Percentiles rank a stretch among this genome's conserved stretches.
phyloP scores from a whole-genome alignment of 495 filamentous ascomycete genomes.

The Wilcoxina mikolae region DNA sequence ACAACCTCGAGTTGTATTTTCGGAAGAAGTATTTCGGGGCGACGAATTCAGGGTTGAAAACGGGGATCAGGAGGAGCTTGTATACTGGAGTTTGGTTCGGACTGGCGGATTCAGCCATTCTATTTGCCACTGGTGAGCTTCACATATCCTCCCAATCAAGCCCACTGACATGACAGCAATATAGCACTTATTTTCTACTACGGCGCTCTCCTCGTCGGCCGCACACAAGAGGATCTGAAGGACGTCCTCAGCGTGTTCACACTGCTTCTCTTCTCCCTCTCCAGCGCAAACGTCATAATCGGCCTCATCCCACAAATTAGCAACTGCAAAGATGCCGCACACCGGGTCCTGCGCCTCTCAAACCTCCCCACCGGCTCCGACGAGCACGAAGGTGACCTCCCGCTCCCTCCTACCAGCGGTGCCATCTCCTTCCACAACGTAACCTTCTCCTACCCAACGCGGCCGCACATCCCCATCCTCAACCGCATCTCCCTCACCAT shows the following conservation, averaged over 20 bases:
- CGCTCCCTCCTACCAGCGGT: slow-evolving; percentile 14
- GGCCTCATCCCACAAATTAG: slow-evolving; percentile 68
- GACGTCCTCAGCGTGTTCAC: slow-evolving; percentile 60
- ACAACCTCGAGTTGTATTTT: slow-evolving; percentile 67
- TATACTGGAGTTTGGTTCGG: slow-evolving; percentile 65
- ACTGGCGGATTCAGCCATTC: slow-evolving; percentile 50
- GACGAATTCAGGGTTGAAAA: slow-evolving; percentile 34
- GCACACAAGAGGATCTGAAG: slow-evolving; percentile 34
- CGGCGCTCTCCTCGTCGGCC: slow-evolving; percentile 47
- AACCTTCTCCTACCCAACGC: slow-evolving; percentile 51
- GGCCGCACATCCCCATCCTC: slow-evolving; percentile 45
- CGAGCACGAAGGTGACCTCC: slow-evolving; percentile 37
- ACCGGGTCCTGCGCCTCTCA: slow-evolving; percentile 57
- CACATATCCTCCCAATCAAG: background rate
- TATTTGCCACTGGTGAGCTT: slow-evolving; percentile 49
- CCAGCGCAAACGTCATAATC: slow-evolving; percentile 53
- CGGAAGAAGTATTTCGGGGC: slow-evolving; percentile 46
- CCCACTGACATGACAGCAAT: background rate
- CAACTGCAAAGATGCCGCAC: slow-evolving; percentile 54
- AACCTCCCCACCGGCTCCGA: slow-evolving; percentile 47
- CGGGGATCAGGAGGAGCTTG: slow-evolving; percentile 44
- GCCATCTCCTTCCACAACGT: slow-evolving; percentile 46
- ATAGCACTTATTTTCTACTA: slow-evolving; percentile 72
- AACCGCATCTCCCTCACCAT: slow-evolving; percentile 37
- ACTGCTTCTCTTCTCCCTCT: slow-evolving; percentile 67